Evolutionary conservation across 83 land plant genomes (phyloP).

Genomic region (Diphasiastrum complanatum): DNA sequence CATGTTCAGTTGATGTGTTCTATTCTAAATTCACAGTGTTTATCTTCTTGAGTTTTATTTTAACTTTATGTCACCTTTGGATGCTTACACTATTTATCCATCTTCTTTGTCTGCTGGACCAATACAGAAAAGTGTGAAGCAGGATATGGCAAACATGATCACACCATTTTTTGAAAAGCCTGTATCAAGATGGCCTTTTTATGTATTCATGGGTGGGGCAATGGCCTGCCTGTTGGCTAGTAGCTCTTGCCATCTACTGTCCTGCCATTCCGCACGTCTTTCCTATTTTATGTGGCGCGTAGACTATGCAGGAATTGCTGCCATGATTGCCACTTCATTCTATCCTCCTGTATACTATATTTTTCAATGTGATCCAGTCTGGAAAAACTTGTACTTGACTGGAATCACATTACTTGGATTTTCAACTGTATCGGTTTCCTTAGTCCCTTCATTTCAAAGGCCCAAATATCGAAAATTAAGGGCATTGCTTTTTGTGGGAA

Average conservation of each 20-base stretch:
- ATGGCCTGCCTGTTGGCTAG: conserved; percentile 90
- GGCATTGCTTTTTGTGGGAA: conserved; percentile 69
- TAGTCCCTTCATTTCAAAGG: conserved; percentile 66
- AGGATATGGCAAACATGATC: conserved; percentile 56
- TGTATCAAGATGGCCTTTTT: conserved; percentile 82
- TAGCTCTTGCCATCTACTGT: conserved; percentile 75
- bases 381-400: conserved; percentile 63
- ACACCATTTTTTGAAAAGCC: conserved; percentile 47
- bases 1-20: not conserved
- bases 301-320: conserved; percentile 88
- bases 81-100: conserved; percentile 6
- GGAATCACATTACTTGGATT: conserved; percentile 64
- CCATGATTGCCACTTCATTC: conserved; percentile 77
- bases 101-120: not conserved
- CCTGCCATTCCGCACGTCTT: conserved; percentile 63
- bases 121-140: conserved; percentile 53
- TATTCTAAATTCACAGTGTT: not conserved
- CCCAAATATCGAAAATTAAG: conserved; percentile 66
- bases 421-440: conserved; percentile 45
- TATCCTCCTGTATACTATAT: conserved; percentile 94
- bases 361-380: conserved; percentile 77
- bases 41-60: not conserved
- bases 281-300: conserved; percentile 78
- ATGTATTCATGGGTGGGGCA: conserved; percentile 82
- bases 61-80: not conserved